Percentiles rank a stretch among this genome's conserved stretches.
Conservation (phyloP, 169 alveolate species). For the Eimeria falciformis region DNA sequence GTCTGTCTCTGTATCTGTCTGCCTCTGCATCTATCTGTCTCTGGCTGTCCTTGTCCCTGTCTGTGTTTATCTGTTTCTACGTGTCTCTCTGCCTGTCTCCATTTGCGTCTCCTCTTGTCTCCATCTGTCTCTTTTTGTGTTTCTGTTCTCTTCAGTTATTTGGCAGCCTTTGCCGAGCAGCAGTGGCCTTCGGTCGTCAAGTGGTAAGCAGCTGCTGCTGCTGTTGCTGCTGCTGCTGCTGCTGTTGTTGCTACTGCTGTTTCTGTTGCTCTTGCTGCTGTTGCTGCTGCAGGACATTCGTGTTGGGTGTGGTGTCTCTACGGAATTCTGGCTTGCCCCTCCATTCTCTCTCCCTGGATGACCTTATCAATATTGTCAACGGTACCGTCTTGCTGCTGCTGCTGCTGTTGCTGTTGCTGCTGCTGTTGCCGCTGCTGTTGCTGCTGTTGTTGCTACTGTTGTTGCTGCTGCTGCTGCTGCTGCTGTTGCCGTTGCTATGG, state of each 20-base stretch:
- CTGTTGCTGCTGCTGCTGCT: background rate
- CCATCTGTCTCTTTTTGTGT: background rate
- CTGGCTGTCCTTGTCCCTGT: no score
- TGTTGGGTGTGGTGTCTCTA: slow-evolving; percentile 51
- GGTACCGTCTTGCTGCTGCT: background rate
- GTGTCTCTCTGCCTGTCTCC: background rate
- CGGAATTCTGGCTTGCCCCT: slow-evolving; percentile 49
- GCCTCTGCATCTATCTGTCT: no score
- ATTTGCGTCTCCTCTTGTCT: background rate
- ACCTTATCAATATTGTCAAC: slow-evolving; percentile 58
- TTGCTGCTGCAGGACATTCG: slow-evolving; percentile 33
- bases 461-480: background rate
- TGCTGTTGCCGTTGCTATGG: background rate
- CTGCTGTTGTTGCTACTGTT: background rate
- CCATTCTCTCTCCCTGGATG: slow-evolving; percentile 56
- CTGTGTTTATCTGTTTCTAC: background rate
- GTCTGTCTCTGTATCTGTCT: no score
- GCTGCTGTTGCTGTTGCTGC: background rate
- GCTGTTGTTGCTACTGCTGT: background rate
- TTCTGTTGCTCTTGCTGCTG: background rate
- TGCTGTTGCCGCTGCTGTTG: background rate
- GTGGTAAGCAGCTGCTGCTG: slow-evolving; percentile 38
- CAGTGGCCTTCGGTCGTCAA: slow-evolving; percentile 74
- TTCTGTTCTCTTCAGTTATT: slow-evolving; percentile 36
- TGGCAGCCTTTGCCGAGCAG: slow-evolving; percentile 49